phyloP scores from a whole-genome alignment of 176 grass and related monocot genomes.

The Calamus simplicifolius region DNA sequence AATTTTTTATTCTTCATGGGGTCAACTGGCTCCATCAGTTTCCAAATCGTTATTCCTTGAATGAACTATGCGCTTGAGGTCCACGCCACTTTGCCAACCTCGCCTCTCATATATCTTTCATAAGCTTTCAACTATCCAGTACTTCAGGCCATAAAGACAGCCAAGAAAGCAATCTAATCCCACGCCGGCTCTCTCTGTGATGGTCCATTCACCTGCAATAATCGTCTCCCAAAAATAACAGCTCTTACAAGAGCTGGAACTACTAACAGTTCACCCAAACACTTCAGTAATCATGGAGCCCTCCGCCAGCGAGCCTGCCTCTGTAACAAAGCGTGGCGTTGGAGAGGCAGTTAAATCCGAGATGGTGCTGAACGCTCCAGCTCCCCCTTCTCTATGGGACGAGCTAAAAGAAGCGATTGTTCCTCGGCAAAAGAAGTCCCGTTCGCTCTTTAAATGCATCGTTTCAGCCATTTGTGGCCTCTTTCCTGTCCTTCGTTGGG shows the following conservation, averaged over 20 bases:
- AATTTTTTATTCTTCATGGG: too few relatives aligned
- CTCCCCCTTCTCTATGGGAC: slow-evolving; percentile 36
- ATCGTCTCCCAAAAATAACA: too few relatives aligned
- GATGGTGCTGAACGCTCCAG: slow-evolving; percentile 27
- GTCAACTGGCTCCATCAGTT: too few relatives aligned
- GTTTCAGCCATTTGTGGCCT: slow-evolving; percentile 43
- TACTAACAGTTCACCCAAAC: slow-evolving; percentile 21
- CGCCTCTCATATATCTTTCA: too few relatives aligned
- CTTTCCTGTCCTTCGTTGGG: slow-evolving; percentile 87
- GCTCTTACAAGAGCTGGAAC: not conserved
- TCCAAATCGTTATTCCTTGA: too few relatives aligned
- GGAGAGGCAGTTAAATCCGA: not conserved
- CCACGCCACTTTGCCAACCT: too few relatives aligned
- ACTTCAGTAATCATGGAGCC: slow-evolving; percentile 15
- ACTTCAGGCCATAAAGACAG: too few relatives aligned
- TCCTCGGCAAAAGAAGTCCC: slow-evolving; percentile 5
- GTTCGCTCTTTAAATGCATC: slow-evolving; percentile 10
- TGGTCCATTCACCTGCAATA: too few relatives aligned
- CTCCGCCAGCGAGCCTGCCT: not conserved
- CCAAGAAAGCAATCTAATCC: too few relatives aligned
- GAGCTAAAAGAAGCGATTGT: slow-evolving; percentile 19
- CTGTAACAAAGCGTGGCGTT: not conserved
- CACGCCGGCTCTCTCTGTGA: too few relatives aligned
- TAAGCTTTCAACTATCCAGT: too few relatives aligned
- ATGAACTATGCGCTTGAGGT: too few relatives aligned